Evolutionary conservation across 2,329 filamentous ascomycete genomes (phyloP).

Genomic region (Iodosphaeria phyllophila): DNA sequence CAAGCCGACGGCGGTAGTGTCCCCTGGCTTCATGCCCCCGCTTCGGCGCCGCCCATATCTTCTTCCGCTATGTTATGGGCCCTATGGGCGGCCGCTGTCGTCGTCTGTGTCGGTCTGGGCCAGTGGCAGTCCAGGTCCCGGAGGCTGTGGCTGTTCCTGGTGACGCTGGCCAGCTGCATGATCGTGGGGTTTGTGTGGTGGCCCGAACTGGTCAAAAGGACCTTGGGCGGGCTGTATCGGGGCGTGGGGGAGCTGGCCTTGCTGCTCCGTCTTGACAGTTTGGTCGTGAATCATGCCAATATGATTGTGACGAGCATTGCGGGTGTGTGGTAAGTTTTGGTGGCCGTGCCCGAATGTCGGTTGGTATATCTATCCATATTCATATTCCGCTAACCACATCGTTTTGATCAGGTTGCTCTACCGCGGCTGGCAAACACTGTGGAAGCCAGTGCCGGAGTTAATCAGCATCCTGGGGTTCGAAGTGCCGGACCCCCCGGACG

Average conservation of each 20-base stretch:
- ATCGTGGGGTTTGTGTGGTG: no score
- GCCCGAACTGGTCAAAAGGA: conserved; percentile 19
- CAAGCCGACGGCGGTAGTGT: no score
- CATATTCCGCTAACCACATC: conserved; percentile 1
- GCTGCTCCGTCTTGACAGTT: conserved; percentile 24
- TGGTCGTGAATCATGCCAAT: conserved; percentile 29
- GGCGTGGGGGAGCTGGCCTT: conserved; percentile 16
- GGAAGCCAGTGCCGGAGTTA: conserved; percentile 78
- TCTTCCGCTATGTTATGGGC: conserved; percentile 32
- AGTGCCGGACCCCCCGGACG: conserved; percentile 74
- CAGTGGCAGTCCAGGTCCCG: conserved; percentile 28
- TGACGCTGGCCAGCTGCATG: conserved; percentile 19
- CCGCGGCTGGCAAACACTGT: conserved; percentile 72
- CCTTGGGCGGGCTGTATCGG: conserved; percentile 16
- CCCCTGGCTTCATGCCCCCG: no score
- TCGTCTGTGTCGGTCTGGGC: conserved; percentile 21
- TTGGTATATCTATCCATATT: no score
- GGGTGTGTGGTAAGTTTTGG: conserved; percentile 29
- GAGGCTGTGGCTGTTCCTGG: conserved; percentile 21
- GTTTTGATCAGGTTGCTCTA: conserved; percentile 48
- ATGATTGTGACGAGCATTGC: conserved; percentile 36
- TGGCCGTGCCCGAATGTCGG: no score
- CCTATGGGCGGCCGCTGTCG: conserved; percentile 24
- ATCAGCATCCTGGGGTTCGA: conserved; percentile 86
- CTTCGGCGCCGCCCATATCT: no score